These are phyloP conservation scores for Hypoxylon sp. DNA, from an alignment of 2,329 filamentous ascomycete genomes.

Conservation along the genomic window DNA sequence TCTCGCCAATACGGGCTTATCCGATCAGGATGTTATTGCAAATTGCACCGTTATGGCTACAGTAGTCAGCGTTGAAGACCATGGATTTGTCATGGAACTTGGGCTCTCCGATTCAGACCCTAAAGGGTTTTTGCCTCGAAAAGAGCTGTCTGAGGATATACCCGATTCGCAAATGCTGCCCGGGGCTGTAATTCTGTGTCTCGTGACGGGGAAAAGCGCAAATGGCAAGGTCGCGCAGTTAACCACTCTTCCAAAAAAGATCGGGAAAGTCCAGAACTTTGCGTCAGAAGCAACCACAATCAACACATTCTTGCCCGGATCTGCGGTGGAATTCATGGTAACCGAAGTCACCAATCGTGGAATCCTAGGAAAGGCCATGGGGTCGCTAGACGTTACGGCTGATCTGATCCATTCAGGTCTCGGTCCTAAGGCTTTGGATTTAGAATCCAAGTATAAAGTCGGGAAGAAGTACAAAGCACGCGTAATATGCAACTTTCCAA, in stretches of 20 bases:
- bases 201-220: conserved; percentile 79
- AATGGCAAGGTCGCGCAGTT: conserved; percentile 90
- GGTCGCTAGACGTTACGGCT: conserved; percentile 88
- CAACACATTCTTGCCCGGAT: conserved; percentile 90
- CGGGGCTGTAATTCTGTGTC: conserved; percentile 86
- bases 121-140: conserved; percentile 86
- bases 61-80: conserved; percentile 92
- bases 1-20: conserved; percentile 81
- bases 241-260: conserved; percentile 77
- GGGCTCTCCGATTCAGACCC: conserved; percentile 76
- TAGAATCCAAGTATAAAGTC: conserved; percentile 83
- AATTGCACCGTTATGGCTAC: conserved; percentile 88
- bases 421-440: conserved; percentile 74
- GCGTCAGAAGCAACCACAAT: conserved; percentile 86
- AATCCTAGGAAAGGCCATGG: conserved; percentile 91
- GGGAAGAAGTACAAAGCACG: conserved; percentile 88
- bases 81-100: conserved; percentile 93
- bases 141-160: conserved; percentile 78
- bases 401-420: conserved; percentile 90
- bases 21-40: conserved; percentile 77
- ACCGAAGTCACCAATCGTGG: conserved; percentile 80
- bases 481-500: conserved; percentile 88
- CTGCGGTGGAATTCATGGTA: conserved; percentile 86
- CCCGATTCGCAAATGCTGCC: conserved; percentile 79
- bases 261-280: conserved; percentile 74